Evolutionary conservation across 1,139 yeast species (phyloP), one percentile per base, ranked within the genome.

Genomic region (Taphrina populina): DNA sequence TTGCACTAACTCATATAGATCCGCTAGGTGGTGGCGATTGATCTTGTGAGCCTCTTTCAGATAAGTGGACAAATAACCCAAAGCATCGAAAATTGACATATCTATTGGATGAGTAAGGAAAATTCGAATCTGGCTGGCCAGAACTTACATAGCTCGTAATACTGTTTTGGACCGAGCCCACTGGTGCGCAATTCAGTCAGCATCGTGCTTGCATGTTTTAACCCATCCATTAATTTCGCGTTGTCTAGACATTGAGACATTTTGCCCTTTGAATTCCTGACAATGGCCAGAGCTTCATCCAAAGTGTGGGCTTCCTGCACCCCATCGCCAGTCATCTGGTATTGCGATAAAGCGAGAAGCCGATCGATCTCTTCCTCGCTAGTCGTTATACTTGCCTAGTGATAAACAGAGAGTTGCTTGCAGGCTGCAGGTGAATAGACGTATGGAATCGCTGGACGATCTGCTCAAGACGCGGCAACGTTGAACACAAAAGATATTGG

Each of bases 1-100:
- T 68, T 92, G 98, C 2, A 92, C 97, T 68, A 92, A 75, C 66
- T 92, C 97, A 67, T 92, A 92, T 58, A 92, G 74, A 68, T 92
- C 97, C 0, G 95, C 88, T 59, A 92, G 72, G 69, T 90, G 94
- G 59, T 88, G 84, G 8, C 58, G 54, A 4, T 58, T 61, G 37
- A 78, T 74, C 8, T 81, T 80, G 65, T 87, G 90, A 60, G 80
- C 80, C 24, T 79, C 84, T 56, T 78, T 74, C 60, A 92, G 72
- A 65, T 82, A 84, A 13, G 73, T 73, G 1, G 88, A 80, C 51
- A 92, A 73, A 40, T 77, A 72, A 52, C 86, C 85, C 67, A 94
- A 73, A 0, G 95, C 83, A 69, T 92, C 98, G 65, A 84, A 90
- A 1, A 85, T 82, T 52, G 84, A 76, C 59, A 57, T 57, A 23